A percentile compares a stretch with the other conserved stretches of the same genome.
phyloP scores from a whole-genome alignment of 441 rosid species.

The Populus hybrid region DNA sequence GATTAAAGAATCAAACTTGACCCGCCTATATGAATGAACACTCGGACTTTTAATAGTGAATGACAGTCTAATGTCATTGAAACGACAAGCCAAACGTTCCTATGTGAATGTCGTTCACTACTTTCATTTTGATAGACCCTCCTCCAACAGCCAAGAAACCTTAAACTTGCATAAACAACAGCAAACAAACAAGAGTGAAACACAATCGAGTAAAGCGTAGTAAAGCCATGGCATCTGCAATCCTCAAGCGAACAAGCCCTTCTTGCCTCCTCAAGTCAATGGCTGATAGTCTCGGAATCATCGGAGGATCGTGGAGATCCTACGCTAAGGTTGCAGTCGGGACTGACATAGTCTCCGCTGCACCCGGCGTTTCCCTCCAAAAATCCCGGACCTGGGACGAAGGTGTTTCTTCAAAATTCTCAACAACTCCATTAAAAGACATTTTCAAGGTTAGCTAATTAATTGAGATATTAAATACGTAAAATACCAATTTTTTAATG shows the following conservation, averaged over 20 bases:
- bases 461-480: neutral
- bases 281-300: conserved; percentile 25
- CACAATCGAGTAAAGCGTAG: neutral
- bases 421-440: conserved; percentile 64
- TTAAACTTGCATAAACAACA: neutral
- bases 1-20: too few relatives aligned
- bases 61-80: too few relatives aligned
- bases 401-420: conserved; percentile 75
- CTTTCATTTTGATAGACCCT: neutral
- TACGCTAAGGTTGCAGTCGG: conserved; percentile 70
- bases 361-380: conserved; percentile 79
- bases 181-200: neutral
- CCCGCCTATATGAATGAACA: too few relatives aligned
- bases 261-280: conserved; percentile 33
- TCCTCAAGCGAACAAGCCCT: conserved; percentile 37
- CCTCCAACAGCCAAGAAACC: neutral
- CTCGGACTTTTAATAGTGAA: too few relatives aligned
- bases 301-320: conserved; percentile 36
- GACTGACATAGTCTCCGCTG: conserved; percentile 58
- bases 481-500: neutral
- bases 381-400: conserved; percentile 88
- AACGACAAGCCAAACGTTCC: neutral
- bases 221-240: conserved; percentile 48
- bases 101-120: neutral
- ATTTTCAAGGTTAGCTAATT: conserved; percentile 59